Conservation (phyloP, 202 grass and related monocot species). For the Panicum virgatum region DNA sequence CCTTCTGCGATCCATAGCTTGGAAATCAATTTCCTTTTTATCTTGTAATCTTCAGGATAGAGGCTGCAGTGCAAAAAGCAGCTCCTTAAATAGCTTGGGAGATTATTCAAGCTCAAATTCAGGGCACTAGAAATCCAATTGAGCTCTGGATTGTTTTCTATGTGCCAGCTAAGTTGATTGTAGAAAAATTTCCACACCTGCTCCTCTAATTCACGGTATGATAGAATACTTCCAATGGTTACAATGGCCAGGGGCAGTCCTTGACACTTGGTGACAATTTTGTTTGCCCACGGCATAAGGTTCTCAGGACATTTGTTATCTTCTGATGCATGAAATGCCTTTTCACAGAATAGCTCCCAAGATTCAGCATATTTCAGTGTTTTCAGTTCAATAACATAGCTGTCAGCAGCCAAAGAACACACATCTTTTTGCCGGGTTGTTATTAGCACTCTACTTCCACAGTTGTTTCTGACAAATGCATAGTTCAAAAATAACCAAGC, state of each 20-base stretch:
- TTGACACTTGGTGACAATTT: slow-evolving; percentile 49
- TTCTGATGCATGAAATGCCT: slow-evolving; percentile 33
- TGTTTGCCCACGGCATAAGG: slow-evolving; percentile 9
- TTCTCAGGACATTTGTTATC: slow-evolving; percentile 5
- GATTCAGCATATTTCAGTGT: slow-evolving; percentile 24
- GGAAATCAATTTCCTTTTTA: slow-evolving; percentile 29
- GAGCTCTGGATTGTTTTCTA: slow-evolving; percentile 33
- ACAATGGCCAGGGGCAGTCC: slow-evolving; percentile 59
- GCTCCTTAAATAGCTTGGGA: slow-evolving; percentile 45
- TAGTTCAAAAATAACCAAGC: slow-evolving; percentile 30
- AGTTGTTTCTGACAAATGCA: slow-evolving; percentile 35
- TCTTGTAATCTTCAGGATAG: slow-evolving; percentile 43
- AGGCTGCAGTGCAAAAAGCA: slow-evolving; percentile 48
- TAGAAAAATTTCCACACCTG: slow-evolving; percentile 41
- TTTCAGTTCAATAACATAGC: slow-evolving; percentile 6
- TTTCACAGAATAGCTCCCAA: slow-evolving; percentile 46
- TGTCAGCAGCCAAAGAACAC: slow-evolving; percentile 25
- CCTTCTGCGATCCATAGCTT: slow-evolving; percentile 51
- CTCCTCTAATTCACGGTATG: slow-evolving; percentile 24
- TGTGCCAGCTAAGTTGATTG: slow-evolving; percentile 41
- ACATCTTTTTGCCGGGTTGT: slow-evolving; percentile 46
- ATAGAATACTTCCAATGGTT: slow-evolving; percentile 48
- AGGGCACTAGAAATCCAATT: slow-evolving; percentile 31
- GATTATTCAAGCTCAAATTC: slow-evolving; percentile 44
- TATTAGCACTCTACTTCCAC: slow-evolving; percentile 45